Evolutionary conservation across 2,329 filamentous ascomycete genomes (phyloP).

Genomic region (Trichoderma hamatum): DNA sequence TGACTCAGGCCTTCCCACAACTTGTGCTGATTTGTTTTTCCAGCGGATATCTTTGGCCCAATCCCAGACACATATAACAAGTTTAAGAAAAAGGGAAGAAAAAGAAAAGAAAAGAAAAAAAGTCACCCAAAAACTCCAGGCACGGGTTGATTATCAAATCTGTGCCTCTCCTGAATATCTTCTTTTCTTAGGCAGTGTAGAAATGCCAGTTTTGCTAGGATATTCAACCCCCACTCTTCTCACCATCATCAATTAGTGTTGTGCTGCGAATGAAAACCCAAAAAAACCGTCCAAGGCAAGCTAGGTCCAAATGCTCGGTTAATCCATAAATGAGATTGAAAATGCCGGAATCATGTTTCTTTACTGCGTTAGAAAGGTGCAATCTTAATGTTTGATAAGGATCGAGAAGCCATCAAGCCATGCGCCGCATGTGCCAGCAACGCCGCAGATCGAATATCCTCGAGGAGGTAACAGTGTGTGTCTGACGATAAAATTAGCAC

Average conservation of each 20-base stretch:
- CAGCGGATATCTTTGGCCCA: constrained; percentile 14
- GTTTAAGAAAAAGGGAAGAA: not conserved
- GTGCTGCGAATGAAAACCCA: constrained; percentile 19
- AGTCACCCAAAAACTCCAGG: constrained; percentile 7
- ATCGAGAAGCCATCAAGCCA: constrained; percentile 89
- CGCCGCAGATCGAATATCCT: constrained; percentile 85
- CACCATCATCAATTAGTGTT: not conserved
- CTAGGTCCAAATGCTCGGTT: constrained; percentile 22
- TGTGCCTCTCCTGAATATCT: not conserved
- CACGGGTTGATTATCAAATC: not conserved
- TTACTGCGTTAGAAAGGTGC: not conserved
- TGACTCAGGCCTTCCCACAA: not conserved
- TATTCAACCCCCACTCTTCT: not conserved
- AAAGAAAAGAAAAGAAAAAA: not conserved
- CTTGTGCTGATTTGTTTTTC: not conserved
- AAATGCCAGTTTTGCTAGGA: not conserved
- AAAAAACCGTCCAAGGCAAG: constrained; percentile 20
- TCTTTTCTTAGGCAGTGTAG: not conserved
- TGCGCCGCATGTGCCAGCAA: constrained; percentile 76
- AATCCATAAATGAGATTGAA: constrained; percentile 23
- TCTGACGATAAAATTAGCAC: constrained; percentile 50
- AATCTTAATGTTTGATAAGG: constrained; percentile 55
- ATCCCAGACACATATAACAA: constrained; percentile 12
- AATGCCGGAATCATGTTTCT: not conserved
- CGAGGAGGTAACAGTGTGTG: constrained; percentile 86